Conservation (phyloP, 2,329 filamentous ascomycete species). For the Tolypocladium tropicale region DNA sequence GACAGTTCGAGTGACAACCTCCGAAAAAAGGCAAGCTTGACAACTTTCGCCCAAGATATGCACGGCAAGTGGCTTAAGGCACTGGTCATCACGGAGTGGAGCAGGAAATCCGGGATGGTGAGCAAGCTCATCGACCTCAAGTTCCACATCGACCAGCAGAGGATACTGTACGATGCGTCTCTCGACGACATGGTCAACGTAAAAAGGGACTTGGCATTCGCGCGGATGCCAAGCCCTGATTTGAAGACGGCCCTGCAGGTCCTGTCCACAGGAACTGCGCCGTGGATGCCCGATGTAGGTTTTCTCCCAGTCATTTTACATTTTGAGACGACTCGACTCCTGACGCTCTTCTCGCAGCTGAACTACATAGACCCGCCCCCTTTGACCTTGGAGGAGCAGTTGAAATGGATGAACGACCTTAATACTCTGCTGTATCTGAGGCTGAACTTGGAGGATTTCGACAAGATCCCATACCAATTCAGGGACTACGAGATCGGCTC, state of each 20-base stretch:
- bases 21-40: constrained; percentile 62
- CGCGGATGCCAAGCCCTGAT: constrained; percentile 81
- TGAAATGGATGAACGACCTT: constrained; percentile 67
- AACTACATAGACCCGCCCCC: constrained; percentile 67
- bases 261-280: constrained; percentile 65
- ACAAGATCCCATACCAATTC: constrained; percentile 66
- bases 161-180: constrained; percentile 47
- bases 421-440: constrained; percentile 76
- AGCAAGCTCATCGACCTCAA: constrained; percentile 83
- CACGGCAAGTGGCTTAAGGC: constrained; percentile 89
- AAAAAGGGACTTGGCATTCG: constrained; percentile 61
- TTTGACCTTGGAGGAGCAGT: constrained; percentile 59
- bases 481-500: constrained; percentile 67
- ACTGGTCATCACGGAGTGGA: constrained; percentile 85
- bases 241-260: constrained; percentile 81
- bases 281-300: constrained; percentile 70
- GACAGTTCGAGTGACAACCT: constrained; percentile 56
- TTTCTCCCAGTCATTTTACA: neutral
- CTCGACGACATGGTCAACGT: constrained; percentile 58
- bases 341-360: constrained; percentile 40
- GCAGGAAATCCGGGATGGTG: constrained; percentile 65
- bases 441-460: constrained; percentile 73
- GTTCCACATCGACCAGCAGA: constrained; percentile 57
- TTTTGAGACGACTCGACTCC: neutral
- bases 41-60: constrained; percentile 70